phyloP scores from a whole-genome alignment of 371 early-diverging fungal species.

The Chytridiales sp. region DNA sequence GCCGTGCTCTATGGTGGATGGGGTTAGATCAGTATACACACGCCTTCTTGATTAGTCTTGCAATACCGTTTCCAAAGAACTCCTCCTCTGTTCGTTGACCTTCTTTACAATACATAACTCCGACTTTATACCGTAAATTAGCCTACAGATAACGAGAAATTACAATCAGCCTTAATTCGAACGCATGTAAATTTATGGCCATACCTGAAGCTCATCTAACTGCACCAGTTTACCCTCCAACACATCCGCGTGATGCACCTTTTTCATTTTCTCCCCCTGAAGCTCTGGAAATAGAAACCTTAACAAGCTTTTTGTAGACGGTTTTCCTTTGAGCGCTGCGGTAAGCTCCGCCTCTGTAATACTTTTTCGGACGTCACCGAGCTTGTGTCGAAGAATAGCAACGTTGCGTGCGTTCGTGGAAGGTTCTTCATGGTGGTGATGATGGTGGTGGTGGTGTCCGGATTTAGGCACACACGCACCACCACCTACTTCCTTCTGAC shows the following conservation, averaged over 20 bases:
- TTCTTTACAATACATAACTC: slow-evolving; percentile 32
- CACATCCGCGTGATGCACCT: slow-evolving; percentile 16
- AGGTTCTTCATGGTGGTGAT: not conserved
- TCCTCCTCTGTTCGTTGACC: slow-evolving; percentile 46
- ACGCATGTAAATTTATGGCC: too few species aligned
- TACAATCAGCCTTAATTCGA: not conserved
- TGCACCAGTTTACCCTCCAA: slow-evolving; percentile 28
- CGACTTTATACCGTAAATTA: slow-evolving; percentile 37
- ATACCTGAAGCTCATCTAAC: slow-evolving; percentile 44
- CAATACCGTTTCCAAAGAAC: slow-evolving; percentile 39
- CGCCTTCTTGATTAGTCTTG: not conserved
- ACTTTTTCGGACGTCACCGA: not conserved
- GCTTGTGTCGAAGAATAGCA: slow-evolving; percentile 31
- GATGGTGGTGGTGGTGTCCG: not conserved
- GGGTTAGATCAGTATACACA: not conserved
- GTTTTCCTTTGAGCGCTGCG: too few species aligned
- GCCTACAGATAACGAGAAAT: not conserved
- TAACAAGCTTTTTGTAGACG: slow-evolving; percentile 19
- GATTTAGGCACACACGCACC: not conserved
- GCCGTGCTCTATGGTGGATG: slow-evolving; percentile 12
- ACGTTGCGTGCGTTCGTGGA: slow-evolving; percentile 5
- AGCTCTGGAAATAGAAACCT: not conserved
- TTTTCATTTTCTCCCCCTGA: slow-evolving; percentile 24
- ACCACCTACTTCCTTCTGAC: not conserved
- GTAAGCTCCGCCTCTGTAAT: too few species aligned